Evolutionary conservation across 768 basidiomycete genomes (phyloP), one percentile per base, ranked within the genome.

Genomic region (Cystobasidium tubakii): DNA sequence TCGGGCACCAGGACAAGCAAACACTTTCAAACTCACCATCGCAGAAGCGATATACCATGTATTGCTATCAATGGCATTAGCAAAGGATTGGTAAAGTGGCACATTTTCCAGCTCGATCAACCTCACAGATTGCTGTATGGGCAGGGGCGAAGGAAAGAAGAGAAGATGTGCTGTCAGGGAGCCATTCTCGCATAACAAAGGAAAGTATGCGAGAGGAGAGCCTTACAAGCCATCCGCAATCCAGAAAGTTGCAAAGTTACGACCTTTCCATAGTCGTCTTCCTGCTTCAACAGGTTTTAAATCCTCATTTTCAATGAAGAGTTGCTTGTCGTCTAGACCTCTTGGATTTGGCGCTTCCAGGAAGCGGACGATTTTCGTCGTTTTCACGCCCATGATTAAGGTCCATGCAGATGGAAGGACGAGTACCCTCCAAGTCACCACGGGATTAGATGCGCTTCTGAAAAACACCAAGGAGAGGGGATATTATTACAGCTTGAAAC

Each of bases 161-260:
- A 31, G 10, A 29, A 39, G 25, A 42, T 10, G 33, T 63, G 27
- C 23, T 39, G n/a, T n/a, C n/a, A n/a, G n/a, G n/a, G n/a, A n/a
- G n/a, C n/a, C n/a, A n/a, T n/a, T n/a, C n/a, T n/a, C n/a, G n/a
- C n/a, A n/a, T n/a, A n/a, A n/a, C n/a, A n/a, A n/a, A n/a, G n/a
- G n/a, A n/a, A n/a, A n/a, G n/a, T n/a, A n/a, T n/a, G n/a, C n/a
- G n/a, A n/a, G n/a, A n/a, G 31, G 34, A 25, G 2, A 46, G 60
- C 80, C 54, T 74, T 81, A 81, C 77, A 80, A 90, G 77, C 86
- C 86, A 82, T 91, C 89, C 44, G 88, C 89, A 53, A 90, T 85
- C 90, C 89, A 90, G 82, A 88, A 90, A 81, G 46, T 53, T 88
- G 88, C 82, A 84, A 85, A 53, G 82, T 65, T 65, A 15, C 63